Evolutionary conservation across 2,329 filamentous ascomycete species (phyloP).

Genomic region (Diplodia mutila): DNA sequence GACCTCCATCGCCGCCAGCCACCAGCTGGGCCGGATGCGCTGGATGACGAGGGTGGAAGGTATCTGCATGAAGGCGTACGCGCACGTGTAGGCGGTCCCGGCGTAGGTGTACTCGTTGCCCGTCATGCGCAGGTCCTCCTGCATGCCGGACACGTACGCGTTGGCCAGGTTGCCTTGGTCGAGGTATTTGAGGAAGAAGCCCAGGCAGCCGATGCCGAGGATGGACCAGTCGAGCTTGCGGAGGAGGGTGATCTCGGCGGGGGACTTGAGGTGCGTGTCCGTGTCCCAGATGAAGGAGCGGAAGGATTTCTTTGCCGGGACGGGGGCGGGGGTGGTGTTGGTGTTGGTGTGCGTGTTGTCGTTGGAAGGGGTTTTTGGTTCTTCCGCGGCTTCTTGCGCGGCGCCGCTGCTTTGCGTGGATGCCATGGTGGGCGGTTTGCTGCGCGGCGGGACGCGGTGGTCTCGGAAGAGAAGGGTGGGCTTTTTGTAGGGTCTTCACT

Average conservation of each 20-base stretch:
- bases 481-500: background rate
- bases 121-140: slow-evolving; percentile 22
- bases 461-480: background rate
- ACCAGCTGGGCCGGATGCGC: background rate
- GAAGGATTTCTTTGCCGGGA: background rate
- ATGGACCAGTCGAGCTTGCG: slow-evolving; percentile 29
- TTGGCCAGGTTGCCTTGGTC: slow-evolving; percentile 13
- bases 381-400: background rate
- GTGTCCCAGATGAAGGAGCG: slow-evolving; percentile 30
- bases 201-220: slow-evolving; percentile 27
- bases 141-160: slow-evolving; percentile 20
- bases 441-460: background rate
- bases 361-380: background rate
- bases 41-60: background rate
- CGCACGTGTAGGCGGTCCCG: slow-evolving; percentile 25
- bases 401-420: background rate
- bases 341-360: background rate
- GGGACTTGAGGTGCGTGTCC: slow-evolving; percentile 23
- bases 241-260: slow-evolving; percentile 27
- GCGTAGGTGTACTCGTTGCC: slow-evolving; percentile 21
- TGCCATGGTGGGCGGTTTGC: background rate
- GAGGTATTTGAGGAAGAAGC: slow-evolving; percentile 19
- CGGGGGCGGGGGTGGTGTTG: background rate
- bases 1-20: background rate
- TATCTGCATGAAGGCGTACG: slow-evolving; percentile 31